Evolutionary conservation across 768 basidiomycete species (phyloP).

Genomic region (Ramaria rubella): DNA sequence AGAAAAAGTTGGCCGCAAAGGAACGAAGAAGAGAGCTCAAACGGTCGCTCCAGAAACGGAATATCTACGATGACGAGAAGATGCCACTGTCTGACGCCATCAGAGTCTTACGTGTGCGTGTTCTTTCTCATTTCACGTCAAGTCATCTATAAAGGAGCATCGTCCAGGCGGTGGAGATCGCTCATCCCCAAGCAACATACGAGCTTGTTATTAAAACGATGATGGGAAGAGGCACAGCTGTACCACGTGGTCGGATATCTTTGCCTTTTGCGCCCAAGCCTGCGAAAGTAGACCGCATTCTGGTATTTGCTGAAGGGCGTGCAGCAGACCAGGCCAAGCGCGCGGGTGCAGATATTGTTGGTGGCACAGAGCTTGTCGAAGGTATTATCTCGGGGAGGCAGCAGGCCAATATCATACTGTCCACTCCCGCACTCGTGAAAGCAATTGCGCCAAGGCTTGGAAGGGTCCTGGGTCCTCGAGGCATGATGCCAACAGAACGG

Average conservation of each 20-base stretch:
- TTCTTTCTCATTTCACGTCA: constrained; percentile 6
- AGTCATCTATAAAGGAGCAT: not conserved
- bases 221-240: constrained; percentile 67
- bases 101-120: constrained; percentile 59
- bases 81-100: constrained; percentile 63
- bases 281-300: constrained; percentile 63
- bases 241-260: constrained; percentile 85
- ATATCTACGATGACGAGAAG: constrained; percentile 57
- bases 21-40: constrained; percentile 33
- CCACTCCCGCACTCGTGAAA: constrained; percentile 71
- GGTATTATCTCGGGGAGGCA: constrained; percentile 68
- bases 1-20: constrained; percentile 64
- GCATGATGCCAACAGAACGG: constrained; percentile 92
- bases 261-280: constrained; percentile 77
- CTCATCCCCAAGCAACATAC: constrained; percentile 67
- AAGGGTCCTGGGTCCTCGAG: constrained; percentile 75
- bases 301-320: constrained; percentile 90
- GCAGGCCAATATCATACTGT: constrained; percentile 77
- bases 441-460: constrained; percentile 76
- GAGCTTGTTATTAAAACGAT: constrained; percentile 78
- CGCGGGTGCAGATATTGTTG: constrained; percentile 87
- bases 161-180: constrained; percentile 73
- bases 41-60: constrained; percentile 43
- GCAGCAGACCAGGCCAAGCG: constrained; percentile 75
- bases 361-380: constrained; percentile 85